These are phyloP conservation scores for Syzygium syzygioides DNA, from an alignment of 441 rosid genomes.

Conservation along the genomic window DNA sequence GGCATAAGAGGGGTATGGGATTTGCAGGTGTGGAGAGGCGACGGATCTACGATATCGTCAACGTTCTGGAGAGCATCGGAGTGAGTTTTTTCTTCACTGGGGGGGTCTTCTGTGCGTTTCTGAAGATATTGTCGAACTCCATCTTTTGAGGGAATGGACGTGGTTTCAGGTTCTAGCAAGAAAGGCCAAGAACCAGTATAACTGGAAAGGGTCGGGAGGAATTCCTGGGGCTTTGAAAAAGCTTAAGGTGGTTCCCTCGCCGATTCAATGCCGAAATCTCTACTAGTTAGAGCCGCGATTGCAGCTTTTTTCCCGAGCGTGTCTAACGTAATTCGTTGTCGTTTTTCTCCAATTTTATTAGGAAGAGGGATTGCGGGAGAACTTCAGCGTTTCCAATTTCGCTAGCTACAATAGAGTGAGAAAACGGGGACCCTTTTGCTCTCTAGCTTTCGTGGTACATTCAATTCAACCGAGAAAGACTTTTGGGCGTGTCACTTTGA, in stretches of 20 bases:
- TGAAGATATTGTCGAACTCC: neutral
- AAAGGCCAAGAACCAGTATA: slow-evolving; percentile 77
- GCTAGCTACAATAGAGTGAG: slow-evolving; percentile 48
- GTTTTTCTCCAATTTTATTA: slow-evolving; percentile 11
- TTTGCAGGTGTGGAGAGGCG: slow-evolving; percentile 81
- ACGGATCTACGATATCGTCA: slow-evolving; percentile 88
- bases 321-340: neutral
- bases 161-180: slow-evolving; percentile 57
- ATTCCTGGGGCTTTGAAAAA: slow-evolving; percentile 64
- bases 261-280: neutral
- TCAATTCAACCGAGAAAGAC: neutral
- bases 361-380: slow-evolving; percentile 60
- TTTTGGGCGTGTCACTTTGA: neutral
- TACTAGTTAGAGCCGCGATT: neutral
- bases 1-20: neutral
- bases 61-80: slow-evolving; percentile 86
- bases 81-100: slow-evolving; percentile 30
- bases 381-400: slow-evolving; percentile 26
- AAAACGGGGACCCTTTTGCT: neutral
- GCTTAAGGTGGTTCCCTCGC: slow-evolving; percentile 39
- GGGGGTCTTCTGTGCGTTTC: neutral
- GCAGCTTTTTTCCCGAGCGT: neutral
- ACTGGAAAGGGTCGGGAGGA: slow-evolving; percentile 85
- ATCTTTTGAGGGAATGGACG: neutral
- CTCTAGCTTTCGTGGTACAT: neutral